Conservation (phyloP, 768 basidiomycete species). For the Galerina sulciceps region DNA sequence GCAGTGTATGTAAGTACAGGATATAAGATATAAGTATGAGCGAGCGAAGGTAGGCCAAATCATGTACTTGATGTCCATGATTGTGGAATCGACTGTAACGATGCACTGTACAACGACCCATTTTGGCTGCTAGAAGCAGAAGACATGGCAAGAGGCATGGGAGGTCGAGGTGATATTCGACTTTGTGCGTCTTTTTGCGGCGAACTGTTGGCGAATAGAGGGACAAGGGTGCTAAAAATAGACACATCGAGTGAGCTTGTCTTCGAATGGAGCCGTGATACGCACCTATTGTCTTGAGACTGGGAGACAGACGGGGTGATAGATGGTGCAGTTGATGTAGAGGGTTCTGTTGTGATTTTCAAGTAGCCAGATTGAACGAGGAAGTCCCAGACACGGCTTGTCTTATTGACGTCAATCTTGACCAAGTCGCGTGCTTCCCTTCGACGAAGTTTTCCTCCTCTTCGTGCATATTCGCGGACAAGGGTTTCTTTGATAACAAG, state of each 20-base stretch:
- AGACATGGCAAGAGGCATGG: slow-evolving; percentile 30
- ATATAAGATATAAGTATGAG: slow-evolving; percentile 25
- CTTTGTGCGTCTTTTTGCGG: slow-evolving; percentile 37
- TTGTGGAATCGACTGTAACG: slow-evolving; percentile 35
- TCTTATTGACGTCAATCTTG: slow-evolving; percentile 94
- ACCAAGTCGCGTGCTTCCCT: slow-evolving; percentile 89
- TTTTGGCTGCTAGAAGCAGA: slow-evolving; percentile 40
- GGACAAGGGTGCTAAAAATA: slow-evolving; percentile 18
- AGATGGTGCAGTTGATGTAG: slow-evolving; percentile 46
- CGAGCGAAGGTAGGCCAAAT: slow-evolving; percentile 7
- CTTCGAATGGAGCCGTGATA: slow-evolving; percentile 3
- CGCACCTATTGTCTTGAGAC: slow-evolving; percentile 41
- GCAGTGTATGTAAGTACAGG: slow-evolving; percentile 29
- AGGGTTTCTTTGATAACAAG: slow-evolving; percentile 95
- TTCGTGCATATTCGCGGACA: slow-evolving; percentile 88
- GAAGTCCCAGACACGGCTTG: slow-evolving; percentile 91
- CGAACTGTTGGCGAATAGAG: slow-evolving; percentile 33
- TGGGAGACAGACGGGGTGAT: slow-evolving; percentile 33
- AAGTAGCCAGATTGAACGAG: slow-evolving; percentile 84
- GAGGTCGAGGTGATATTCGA: slow-evolving; percentile 33
- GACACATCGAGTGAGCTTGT: slow-evolving; percentile 1
- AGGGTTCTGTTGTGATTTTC: slow-evolving; percentile 64
- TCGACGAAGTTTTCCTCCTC: slow-evolving; percentile 85
- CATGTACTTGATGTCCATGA: slow-evolving; percentile 27
- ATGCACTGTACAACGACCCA: slow-evolving; percentile 40